Evolutionary conservation across 2,329 filamentous ascomycete genomes (phyloP).

Genomic region (Aspergillus tubingensis): DNA sequence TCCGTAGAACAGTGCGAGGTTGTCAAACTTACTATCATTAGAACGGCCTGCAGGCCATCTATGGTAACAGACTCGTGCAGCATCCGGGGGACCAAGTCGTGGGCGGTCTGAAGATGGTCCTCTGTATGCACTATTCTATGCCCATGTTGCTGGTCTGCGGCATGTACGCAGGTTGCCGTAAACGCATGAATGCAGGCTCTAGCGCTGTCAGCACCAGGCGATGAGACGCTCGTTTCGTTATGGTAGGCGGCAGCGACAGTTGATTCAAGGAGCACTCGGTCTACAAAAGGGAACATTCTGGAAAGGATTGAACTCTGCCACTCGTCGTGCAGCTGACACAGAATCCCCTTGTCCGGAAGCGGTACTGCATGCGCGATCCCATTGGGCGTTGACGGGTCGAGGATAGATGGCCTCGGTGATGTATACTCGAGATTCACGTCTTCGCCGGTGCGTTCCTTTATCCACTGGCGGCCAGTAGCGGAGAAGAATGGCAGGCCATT

Average conservation of each 20-base stretch:
- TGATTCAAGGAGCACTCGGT: background rate
- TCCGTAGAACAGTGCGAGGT: background rate
- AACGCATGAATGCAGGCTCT: conserved; percentile 16
- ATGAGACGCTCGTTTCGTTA: background rate
- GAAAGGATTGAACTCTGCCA: background rate
- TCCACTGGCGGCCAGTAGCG: background rate
- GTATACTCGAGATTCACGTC: background rate
- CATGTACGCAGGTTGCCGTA: background rate
- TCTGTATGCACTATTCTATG: background rate
- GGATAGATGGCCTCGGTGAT: background rate
- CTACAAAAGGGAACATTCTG: background rate
- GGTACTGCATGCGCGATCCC: background rate
- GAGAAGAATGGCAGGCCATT: conserved; percentile 9
- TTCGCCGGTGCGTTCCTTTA: conserved; percentile 3
- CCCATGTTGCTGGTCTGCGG: background rate
- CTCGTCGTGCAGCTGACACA: background rate
- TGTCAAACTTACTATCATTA: conserved; percentile 5
- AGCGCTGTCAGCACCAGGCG: background rate
- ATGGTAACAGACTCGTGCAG: conserved; percentile 5
- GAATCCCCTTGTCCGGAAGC: background rate
- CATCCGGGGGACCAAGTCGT: background rate
- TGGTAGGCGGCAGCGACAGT: conserved; percentile 9
- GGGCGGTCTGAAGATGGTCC: conserved; percentile 1
- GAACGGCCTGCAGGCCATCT: conserved; percentile 9
- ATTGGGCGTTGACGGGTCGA: background rate